Evolutionary conservation across 345 rosid genomes (phyloP).

Genomic region (Corymbia maculata): DNA sequence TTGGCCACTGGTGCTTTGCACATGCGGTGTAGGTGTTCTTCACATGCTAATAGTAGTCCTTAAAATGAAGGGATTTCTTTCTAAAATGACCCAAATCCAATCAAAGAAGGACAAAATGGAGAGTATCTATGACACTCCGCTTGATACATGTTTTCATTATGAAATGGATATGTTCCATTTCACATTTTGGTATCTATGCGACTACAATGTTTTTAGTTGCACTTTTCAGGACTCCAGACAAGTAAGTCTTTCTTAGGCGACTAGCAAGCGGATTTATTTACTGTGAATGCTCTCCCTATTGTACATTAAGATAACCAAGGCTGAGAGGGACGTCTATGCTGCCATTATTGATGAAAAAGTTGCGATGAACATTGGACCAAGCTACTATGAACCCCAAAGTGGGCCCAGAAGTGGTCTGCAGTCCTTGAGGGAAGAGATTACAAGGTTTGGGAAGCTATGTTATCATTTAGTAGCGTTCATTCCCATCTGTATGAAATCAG

Average conservation of each 20-base stretch:
- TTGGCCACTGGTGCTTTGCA: not conserved
- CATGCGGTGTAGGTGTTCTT: not conserved
- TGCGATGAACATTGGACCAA: conserved; percentile 92
- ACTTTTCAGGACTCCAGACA: not conserved
- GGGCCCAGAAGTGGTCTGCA: conserved; percentile 32
- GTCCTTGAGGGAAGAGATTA: conserved; percentile 71
- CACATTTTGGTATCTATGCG: not conserved
- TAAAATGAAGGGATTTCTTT: not conserved
- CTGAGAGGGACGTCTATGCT: conserved; percentile 78
- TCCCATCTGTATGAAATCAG: not conserved
- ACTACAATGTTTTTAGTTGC: not conserved
- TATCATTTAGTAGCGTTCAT: not conserved
- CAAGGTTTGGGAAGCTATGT: conserved; percentile 81
- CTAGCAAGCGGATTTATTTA: not conserved
- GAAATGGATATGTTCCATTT: not conserved
- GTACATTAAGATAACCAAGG: conserved; percentile 65
- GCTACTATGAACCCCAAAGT: conserved; percentile 60
- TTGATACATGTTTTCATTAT: not conserved
- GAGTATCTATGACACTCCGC: too few species aligned
- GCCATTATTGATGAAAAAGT: conserved; percentile 73
- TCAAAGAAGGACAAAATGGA: not conserved
- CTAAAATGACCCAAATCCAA: not conserved
- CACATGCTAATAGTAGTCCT: not conserved
- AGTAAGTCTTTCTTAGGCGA: not conserved
- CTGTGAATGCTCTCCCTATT: not conserved